These are phyloP conservation scores for Rhytidiadelphus loreus DNA, from an alignment of 225 moss, liverwort and hornwort species.

Conservation along the genomic window DNA sequence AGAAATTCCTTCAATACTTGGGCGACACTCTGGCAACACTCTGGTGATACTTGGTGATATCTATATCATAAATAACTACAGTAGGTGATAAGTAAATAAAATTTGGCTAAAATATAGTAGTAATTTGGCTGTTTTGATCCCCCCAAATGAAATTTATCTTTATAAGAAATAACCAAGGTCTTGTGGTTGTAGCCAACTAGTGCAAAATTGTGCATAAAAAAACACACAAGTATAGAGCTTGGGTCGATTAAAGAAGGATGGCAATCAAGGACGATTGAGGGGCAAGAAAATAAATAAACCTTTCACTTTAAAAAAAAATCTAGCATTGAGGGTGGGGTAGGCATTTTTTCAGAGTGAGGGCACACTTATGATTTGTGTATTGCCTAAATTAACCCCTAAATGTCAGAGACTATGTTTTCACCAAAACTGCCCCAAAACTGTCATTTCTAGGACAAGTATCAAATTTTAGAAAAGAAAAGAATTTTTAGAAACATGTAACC, in stretches of 20 bases:
- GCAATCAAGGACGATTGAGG: neutral
- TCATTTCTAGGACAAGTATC: no score
- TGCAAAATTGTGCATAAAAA: neutral
- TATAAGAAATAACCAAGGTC: neutral
- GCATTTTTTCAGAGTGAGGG: neutral
- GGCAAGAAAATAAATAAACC: neutral
- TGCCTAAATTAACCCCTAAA: no score
- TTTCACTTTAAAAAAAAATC: no score
- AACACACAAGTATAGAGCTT: accelerated
- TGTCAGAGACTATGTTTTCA: no score
- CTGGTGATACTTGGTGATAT: neutral
- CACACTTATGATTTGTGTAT: accelerated
- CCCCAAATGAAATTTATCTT: accelerated
- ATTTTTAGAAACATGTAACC: no score
- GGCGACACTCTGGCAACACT: no score
- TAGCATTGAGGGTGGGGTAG: neutral
- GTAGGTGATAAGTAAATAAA: neutral
- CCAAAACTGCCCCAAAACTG: no score
- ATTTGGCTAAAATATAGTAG: neutral
- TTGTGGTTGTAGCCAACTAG: neutral
- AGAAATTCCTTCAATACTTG: neutral
- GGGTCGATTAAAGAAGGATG: accelerated
- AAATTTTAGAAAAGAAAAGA: no score
- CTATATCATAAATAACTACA: no score
- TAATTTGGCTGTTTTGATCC: neutral